Percentiles rank a stretch among this genome's conserved stretches.
Conservation (phyloP, 345 rosid species). For the Populus tremula region DNA sequence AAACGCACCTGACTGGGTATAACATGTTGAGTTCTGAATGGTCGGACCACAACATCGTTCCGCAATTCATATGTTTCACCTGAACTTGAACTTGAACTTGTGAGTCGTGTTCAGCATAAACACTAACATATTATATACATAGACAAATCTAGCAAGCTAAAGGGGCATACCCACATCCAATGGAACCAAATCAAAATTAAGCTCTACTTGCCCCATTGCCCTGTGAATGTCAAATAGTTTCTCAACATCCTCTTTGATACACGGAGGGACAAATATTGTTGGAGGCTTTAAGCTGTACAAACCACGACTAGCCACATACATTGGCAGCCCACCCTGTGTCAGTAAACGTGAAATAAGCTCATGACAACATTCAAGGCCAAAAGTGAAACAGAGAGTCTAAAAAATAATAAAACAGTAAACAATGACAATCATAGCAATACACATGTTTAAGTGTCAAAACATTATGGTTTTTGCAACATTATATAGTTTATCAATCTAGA, state of each 20-base stretch:
- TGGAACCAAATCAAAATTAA: constrained; percentile 70
- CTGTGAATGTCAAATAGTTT: constrained; percentile 74
- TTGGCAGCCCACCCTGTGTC: constrained; percentile 76
- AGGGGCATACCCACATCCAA: constrained; percentile 62
- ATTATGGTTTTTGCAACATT: no score
- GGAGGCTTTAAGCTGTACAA: constrained; percentile 91
- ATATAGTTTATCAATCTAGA: no score
- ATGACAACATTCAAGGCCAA: background rate
- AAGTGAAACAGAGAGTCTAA: background rate
- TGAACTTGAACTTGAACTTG: constrained; percentile 33
- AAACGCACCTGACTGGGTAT: constrained; percentile 80
- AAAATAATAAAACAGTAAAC: background rate
- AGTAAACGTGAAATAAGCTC: constrained; percentile 6
- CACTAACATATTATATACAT: background rate
- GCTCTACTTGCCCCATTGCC: constrained; percentile 81
- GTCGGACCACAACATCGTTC: constrained; percentile 77
- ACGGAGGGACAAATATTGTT: constrained; percentile 75
- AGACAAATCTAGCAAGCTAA: constrained; percentile 5
- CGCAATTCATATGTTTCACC: constrained; percentile 92
- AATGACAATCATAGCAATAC: no score
- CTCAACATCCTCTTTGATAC: constrained; percentile 81
- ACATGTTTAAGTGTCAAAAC: no score
- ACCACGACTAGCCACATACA: constrained; percentile 88
- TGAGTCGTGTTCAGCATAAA: constrained; percentile 8
- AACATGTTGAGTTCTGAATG: constrained; percentile 83